Conservation (phyloP, 495 filamentous ascomycete genomes). For the Jackrogersella multiformis region DNA sequence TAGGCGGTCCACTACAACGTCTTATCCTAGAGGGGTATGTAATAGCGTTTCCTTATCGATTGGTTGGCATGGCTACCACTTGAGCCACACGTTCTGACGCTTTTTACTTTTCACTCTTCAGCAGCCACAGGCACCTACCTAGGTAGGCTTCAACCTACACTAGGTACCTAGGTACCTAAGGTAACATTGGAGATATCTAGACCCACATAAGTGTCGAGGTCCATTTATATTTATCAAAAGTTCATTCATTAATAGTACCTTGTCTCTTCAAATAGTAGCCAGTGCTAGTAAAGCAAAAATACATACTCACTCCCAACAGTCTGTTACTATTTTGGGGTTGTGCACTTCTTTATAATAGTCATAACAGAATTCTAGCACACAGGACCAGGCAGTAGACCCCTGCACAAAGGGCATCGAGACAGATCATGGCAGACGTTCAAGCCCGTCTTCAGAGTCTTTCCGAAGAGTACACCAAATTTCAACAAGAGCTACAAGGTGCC, state of each 20-base stretch:
- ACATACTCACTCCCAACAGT: neutral
- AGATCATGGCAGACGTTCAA: conserved; percentile 60
- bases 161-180: neutral
- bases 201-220: too few species aligned
- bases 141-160: too few species aligned
- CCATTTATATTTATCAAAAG: neutral
- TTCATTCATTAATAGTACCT: neutral
- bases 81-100: conserved; percentile 16
- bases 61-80: conserved; percentile 36
- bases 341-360: neutral
- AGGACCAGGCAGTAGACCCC: neutral
- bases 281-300: too few species aligned
- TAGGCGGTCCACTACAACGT: conserved; percentile 13
- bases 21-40: conserved; percentile 35
- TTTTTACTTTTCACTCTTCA: neutral
- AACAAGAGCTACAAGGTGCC: conserved; percentile 80
- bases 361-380: neutral
- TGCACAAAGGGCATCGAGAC: neutral
- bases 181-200: conserved; percentile 1
- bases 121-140: conserved; percentile 11
- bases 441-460: conserved; percentile 78
- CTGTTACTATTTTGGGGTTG: neutral
- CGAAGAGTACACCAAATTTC: conserved; percentile 86
- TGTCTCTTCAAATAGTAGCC: neutral
- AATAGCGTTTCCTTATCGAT: conserved; percentile 25